Conservation (phyloP, 768 basidiomycete species). For the Rhodotorula toruloides region DNA sequence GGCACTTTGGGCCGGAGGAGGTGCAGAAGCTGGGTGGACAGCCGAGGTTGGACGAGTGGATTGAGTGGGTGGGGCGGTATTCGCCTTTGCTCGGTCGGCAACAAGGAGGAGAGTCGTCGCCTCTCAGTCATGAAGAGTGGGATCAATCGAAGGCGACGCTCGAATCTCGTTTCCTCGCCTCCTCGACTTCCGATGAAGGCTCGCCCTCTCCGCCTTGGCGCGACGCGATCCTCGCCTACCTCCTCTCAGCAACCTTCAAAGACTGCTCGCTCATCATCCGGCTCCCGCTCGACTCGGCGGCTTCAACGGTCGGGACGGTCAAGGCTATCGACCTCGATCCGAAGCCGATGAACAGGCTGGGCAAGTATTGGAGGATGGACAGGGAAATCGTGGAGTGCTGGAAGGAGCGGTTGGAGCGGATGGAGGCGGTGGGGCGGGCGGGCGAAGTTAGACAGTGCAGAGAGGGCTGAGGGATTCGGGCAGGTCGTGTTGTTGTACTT, state of each 20-base stretch:
- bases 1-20: not conserved
- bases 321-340: slow-evolving; percentile 81
- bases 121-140: no score
- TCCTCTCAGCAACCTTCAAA: slow-evolving; percentile 90
- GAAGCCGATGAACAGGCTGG: slow-evolving; percentile 63
- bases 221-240: slow-evolving; percentile 65
- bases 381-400: slow-evolving; percentile 54
- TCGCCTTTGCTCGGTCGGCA: slow-evolving; percentile 4
- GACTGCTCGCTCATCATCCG: slow-evolving; percentile 77
- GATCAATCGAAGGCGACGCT: no score
- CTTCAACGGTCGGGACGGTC: slow-evolving; percentile 45
- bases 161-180: no score
- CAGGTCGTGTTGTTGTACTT: no score
- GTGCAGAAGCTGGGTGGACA: slow-evolving; percentile 46
- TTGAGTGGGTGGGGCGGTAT: slow-evolving; percentile 59
- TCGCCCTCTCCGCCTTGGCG: slow-evolving; percentile 56
- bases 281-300: slow-evolving; percentile 28
- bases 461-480: no score
- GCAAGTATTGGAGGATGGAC: slow-evolving; percentile 71
- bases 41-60: slow-evolving; percentile 63
- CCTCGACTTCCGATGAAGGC: no score
- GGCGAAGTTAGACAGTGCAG: not conserved
- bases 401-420: not conserved
- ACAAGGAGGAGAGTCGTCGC: not conserved
- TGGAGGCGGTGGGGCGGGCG: not conserved